Evolutionary conservation across 345 rosid species (phyloP).

Genomic region (Melastoma malabathricum): DNA sequence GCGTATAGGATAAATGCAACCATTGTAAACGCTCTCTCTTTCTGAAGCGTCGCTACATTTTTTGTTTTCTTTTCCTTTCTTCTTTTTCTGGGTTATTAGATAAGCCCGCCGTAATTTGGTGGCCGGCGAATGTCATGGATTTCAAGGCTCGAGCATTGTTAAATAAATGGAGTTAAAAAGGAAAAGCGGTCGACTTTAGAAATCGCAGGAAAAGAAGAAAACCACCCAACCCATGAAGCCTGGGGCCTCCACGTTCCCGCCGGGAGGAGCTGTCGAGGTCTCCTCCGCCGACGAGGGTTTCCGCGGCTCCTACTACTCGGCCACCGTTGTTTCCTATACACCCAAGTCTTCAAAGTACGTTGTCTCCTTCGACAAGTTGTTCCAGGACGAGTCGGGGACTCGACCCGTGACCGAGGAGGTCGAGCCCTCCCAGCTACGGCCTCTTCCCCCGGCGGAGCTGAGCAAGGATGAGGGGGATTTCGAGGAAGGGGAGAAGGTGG

Average conservation of each 20-base stretch:
- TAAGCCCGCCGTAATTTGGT: too few relatives aligned
- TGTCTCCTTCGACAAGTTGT: slow-evolving; percentile 36
- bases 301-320: slow-evolving; percentile 61
- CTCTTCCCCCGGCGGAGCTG: slow-evolving; percentile 41
- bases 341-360: slow-evolving; percentile 14
- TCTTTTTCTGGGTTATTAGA: too few relatives aligned
- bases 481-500: slow-evolving; percentile 44
- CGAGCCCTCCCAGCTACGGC: slow-evolving; percentile 29
- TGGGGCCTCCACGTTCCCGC: slow-evolving; percentile 8
- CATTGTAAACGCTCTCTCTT: too few relatives aligned
- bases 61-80: too few relatives aligned
- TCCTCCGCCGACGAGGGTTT: slow-evolving; percentile 51
- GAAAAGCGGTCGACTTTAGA: too few relatives aligned
- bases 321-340: slow-evolving; percentile 20
- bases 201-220: too few relatives aligned
- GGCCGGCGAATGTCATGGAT: too few relatives aligned
- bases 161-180: too few relatives aligned
- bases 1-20: too few relatives aligned
- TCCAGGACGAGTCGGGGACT: slow-evolving; percentile 33
- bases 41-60: too few relatives aligned
- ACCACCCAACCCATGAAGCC: neutral
- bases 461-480: slow-evolving; percentile 16
- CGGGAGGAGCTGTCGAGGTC: slow-evolving; percentile 54
- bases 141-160: too few relatives aligned
- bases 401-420: slow-evolving; percentile 30